Evolutionary conservation across 306 rosid genomes (phyloP), one percentile per base, ranked within the genome.

Genomic region (Canavalia ensiformis): DNA sequence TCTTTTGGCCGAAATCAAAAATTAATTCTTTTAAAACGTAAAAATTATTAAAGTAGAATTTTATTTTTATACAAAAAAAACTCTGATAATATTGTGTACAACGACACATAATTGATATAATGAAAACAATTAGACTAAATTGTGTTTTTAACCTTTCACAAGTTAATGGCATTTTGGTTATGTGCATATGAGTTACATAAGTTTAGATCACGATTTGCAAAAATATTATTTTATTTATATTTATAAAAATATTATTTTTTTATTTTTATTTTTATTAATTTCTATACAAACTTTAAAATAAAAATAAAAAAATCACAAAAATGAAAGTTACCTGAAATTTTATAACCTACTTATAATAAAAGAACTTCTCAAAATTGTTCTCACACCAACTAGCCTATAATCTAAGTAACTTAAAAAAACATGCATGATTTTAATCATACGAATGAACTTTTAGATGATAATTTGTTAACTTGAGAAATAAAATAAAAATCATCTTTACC

Each of bases 401-500:
- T 6, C 49, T 33, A 37, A 13, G 35, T 34, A 35, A n/a, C 9
- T n/a, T 6, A 4, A 41, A 45, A 63, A 29, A 30, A 25, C 0
- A 68, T 68, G 41, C 74, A 10, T 45, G 57, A 68, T 46, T 18
- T 18, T 46, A 49, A 68, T 46, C 42, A 49, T 31, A 31, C 0
- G 30, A 70, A 12, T 29, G 11, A 29, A 1, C 0, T 44, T 10
- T 5, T 5, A 2, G 3, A 31, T 30, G 42, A 5, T 12, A 68
- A 9, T 46, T 68, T 30, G 10, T 68, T 28, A 46, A 9, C 9
- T 46, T 68, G 42, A 68, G 28, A 10, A 68, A 45, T 1, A 11
- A 49, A 69, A 29, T 68, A 50, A 68, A 44, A n/a, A 68, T 4
- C 57, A 52, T 47, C 56, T 18, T 18, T n/a, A 68, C 56, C 56